These are phyloP conservation scores for Selenicereus undatus DNA, from an alignment of 148 eudicot genomes.

Conservation along the genomic window DNA sequence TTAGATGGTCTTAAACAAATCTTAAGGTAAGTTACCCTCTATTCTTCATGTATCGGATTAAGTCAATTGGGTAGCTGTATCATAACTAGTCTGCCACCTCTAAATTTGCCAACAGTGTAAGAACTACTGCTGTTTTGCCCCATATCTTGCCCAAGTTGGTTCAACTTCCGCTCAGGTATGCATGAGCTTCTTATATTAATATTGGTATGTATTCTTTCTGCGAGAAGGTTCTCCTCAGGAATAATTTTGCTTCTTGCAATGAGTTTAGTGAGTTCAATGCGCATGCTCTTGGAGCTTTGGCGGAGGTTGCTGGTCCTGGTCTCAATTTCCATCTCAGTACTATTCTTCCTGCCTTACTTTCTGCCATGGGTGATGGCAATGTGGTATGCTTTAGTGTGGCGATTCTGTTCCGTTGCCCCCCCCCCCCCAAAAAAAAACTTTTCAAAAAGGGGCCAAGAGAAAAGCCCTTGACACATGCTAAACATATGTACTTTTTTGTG, in stretches of 20 bases:
- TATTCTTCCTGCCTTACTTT: constrained; percentile 79
- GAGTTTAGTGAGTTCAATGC: constrained; percentile 87
- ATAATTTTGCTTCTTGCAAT: constrained; percentile 12
- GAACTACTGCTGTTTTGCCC: constrained; percentile 93
- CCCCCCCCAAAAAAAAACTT: background rate
- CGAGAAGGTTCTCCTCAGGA: background rate
- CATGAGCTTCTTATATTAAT: constrained; percentile 10
- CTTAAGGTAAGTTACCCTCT: constrained; percentile 48
- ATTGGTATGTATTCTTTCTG: background rate
- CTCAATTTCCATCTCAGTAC: constrained; percentile 74
- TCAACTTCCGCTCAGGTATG: constrained; percentile 86
- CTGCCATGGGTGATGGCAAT: constrained; percentile 75
- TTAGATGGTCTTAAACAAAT: constrained; percentile 99
- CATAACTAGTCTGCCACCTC: constrained; percentile 18
- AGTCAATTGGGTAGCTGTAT: background rate
- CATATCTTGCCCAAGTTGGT: constrained; percentile 97
- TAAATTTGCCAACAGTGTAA: constrained; percentile 47
- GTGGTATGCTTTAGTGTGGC: constrained; percentile 43
- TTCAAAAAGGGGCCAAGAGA: background rate
- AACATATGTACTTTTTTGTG: constrained; percentile 6
- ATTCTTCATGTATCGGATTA: constrained; percentile 2
- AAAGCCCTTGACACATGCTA: background rate
- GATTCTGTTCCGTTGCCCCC: background rate
- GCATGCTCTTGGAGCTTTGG: constrained; percentile 97
- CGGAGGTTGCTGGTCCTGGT: constrained; percentile 98